Base-by-base conservation (phyloP, 257 asterid species). In the Fraxinus americana region DNA sequence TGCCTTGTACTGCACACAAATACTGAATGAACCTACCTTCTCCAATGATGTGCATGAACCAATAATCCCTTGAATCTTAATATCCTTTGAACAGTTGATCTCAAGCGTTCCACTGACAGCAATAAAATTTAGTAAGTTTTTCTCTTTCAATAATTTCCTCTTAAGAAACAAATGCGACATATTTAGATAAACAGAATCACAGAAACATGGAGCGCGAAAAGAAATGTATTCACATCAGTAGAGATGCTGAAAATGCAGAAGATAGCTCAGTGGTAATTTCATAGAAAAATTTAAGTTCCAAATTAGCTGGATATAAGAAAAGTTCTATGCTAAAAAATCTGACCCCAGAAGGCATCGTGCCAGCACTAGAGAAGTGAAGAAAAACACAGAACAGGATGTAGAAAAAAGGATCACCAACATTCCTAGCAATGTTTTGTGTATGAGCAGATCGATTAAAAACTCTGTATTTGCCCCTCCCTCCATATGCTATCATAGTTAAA, bases 41-140 rank as follows among this genome's bases (percentile, higher is more conserved):
- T 95, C 99, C 54, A 89, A 82, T 69, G 97, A 89, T 72, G 99
- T 89, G 90, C 99, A 96, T 75, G 99, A 96, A 78, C 99, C 99
- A 86, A 96, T 89, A 80, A 91, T 85, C 72, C 99, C 99, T 90
- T 93, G 99, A 82, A 96, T 77, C 84, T 93, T 96, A 63, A 96
- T 90, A 86, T 96, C 99, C 91, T 96, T 96, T 38, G 99, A 96
- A 89, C 98, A 96, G 87, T 85, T 88, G 87, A 96, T 83, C 86
- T 93, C 99, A 82, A 96, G 86, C 23, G 92, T 86, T 76, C 97
- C 99, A 87, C 99, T 96, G 85, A 75, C 80, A 74, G 76, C 34
- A 80, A 63, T 13, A 70, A 63, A 11, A 63, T 23, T 63, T 63
- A 63, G 7, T 63, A 25, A 61, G 68, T 61, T 23, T 23, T 61